These are phyloP conservation scores for Phoma sp. DNA, from an alignment of 2,329 filamentous ascomycete species.

Conservation along the genomic window DNA sequence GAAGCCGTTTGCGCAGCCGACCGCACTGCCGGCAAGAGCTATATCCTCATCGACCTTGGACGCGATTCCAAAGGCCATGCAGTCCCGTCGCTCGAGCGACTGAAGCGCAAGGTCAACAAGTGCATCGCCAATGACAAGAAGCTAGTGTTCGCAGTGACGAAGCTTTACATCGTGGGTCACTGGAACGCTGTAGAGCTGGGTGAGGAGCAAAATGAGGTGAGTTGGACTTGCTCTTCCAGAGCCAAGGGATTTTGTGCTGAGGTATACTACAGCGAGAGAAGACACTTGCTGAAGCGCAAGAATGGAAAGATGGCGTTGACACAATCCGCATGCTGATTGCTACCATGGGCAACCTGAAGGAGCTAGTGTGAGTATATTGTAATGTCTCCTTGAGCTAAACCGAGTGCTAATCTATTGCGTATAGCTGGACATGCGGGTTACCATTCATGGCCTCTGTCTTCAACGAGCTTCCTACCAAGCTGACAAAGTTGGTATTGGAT, in stretches of 20 bases:
- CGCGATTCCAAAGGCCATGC: slow-evolving; percentile 12
- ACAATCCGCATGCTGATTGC: slow-evolving; percentile 28
- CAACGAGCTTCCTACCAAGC: slow-evolving; percentile 25
- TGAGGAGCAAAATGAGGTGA: not conserved
- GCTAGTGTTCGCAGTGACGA: slow-evolving; percentile 14
- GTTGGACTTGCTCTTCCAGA: not conserved
- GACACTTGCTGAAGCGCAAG: slow-evolving; percentile 7
- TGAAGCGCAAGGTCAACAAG: slow-evolving; percentile 14
- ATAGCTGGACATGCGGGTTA: slow-evolving; percentile 39
- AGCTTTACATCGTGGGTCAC: slow-evolving; percentile 38
- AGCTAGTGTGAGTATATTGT: slow-evolving; percentile 36
- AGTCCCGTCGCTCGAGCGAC: slow-evolving; percentile 20
- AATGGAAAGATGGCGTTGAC: slow-evolving; percentile 28
- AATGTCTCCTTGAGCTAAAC: not conserved
- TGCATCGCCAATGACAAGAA: slow-evolving; percentile 11
- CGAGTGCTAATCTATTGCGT: not conserved
- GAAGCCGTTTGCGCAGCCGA: slow-evolving; percentile 20
- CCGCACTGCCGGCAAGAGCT: slow-evolving; percentile 3
- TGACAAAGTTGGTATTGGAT: slow-evolving; percentile 41
- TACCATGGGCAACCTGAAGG: slow-evolving; percentile 31
- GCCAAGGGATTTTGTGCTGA: not conserved
- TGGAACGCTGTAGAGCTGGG: slow-evolving; percentile 20
- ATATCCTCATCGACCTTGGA: slow-evolving; percentile 30
- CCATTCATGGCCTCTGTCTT: slow-evolving; percentile 37
- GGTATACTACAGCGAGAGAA: slow-evolving; percentile 2